Conservation (phyloP, 106 monocot species). For the Dioscorea alata region DNA sequence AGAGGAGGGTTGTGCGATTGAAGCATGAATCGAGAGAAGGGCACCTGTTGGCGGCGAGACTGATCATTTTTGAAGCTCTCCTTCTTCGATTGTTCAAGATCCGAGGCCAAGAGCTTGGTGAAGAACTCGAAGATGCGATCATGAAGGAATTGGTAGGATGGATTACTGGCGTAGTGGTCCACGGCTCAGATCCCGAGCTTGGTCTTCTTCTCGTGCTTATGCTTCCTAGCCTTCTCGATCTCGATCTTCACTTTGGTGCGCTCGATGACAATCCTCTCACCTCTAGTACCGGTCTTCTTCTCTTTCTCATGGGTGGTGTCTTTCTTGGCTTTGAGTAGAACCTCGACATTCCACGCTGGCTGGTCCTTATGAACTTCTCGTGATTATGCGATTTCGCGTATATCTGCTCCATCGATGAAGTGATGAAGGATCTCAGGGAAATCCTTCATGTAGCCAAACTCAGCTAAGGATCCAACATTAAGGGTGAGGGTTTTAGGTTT, state of each 20-base stretch:
- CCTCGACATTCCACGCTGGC: not conserved
- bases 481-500: conserved; percentile 49
- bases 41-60: too few relatives aligned
- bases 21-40: too few relatives aligned
- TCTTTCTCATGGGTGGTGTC: not conserved
- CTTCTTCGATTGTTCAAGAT: too few relatives aligned
- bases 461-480: conserved; percentile 22
- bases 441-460: conserved; percentile 48
- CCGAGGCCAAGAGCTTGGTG: too few relatives aligned
- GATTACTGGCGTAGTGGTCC: too few relatives aligned
- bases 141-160: too few relatives aligned
- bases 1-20: too few relatives aligned
- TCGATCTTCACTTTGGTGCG: conserved; percentile 15
- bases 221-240: too few relatives aligned
- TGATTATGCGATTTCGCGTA: conserved; percentile 2
- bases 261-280: conserved; percentile 20
- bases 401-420: conserved; percentile 20
- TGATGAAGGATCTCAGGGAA: conserved; percentile 49
- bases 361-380: not conserved
- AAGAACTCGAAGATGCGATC: too few relatives aligned
- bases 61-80: too few relatives aligned
- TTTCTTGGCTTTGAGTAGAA: not conserved
- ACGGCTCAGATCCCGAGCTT: too few relatives aligned
- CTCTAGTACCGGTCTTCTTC: conserved; percentile 5
- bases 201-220: too few relatives aligned